Percentiles rank a stretch among this genome's conserved stretches.
These are phyloP conservation scores for Coriolopsis trogii DNA, from an alignment of 1,284 basidiomycete species.

Conservation along the genomic window DNA sequence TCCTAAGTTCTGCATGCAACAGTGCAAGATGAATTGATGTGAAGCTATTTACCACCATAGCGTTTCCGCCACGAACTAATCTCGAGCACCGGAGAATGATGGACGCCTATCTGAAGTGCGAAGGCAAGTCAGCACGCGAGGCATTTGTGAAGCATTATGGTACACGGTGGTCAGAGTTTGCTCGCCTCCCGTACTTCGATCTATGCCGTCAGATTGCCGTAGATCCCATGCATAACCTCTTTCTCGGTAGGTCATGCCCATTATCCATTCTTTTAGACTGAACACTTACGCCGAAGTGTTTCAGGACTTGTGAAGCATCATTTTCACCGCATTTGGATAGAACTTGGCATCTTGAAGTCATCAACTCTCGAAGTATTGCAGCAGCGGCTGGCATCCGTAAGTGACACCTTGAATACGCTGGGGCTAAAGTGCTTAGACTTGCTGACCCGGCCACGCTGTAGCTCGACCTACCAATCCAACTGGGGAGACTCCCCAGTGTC, in stretches of 20 bases:
- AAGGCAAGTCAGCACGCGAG: slow-evolving; percentile 17
- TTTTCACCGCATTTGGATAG: slow-evolving; percentile 38
- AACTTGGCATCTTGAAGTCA: slow-evolving; percentile 29
- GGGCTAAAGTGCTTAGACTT: too few relatives aligned
- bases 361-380: slow-evolving; percentile 30
- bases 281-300: too few relatives aligned
- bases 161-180: slow-evolving; percentile 28
- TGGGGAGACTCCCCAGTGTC: slow-evolving; percentile 32
- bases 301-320: slow-evolving; percentile 37
- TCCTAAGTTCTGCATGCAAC: background rate
- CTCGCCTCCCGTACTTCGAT: slow-evolving; percentile 34
- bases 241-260: slow-evolving; percentile 28
- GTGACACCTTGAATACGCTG: background rate
- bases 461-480: slow-evolving; percentile 25
- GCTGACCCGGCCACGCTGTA: background rate
- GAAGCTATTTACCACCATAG: too few relatives aligned
- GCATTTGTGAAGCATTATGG: slow-evolving; percentile 22
- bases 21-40: too few relatives aligned
- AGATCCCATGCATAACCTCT: slow-evolving; percentile 36
- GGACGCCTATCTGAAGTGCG: background rate
- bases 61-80: slow-evolving; percentile 13
- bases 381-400: slow-evolving; percentile 26
- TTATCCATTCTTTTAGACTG: too few relatives aligned
- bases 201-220: slow-evolving; percentile 28
- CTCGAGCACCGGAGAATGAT: slow-evolving; percentile 10